phyloP scores from a whole-genome alignment of 768 basidiomycete species.

The Heimioporus sp. region DNA sequence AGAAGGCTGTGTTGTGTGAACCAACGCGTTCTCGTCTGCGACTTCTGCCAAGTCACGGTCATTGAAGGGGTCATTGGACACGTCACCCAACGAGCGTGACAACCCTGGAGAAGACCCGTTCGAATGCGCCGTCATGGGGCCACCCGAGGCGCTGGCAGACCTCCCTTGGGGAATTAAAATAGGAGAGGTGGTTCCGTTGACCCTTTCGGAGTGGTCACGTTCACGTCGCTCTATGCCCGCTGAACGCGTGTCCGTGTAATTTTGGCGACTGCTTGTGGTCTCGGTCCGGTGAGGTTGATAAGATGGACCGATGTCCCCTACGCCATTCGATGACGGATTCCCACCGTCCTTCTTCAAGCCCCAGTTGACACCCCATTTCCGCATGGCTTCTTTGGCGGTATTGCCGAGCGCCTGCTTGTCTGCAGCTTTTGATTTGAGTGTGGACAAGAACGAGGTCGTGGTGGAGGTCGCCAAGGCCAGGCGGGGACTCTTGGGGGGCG shows the following conservation, averaged over 20 bases:
- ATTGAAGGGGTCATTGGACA: slow-evolving; percentile 25
- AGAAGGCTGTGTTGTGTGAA: slow-evolving; percentile 70
- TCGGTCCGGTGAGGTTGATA: slow-evolving; percentile 36
- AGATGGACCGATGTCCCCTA: slow-evolving; percentile 40
- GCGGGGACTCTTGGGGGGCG: slow-evolving; percentile 34
- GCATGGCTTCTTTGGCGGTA: slow-evolving; percentile 84
- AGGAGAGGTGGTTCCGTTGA: slow-evolving; percentile 27
- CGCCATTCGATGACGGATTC: slow-evolving; percentile 35
- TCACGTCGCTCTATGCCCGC: slow-evolving; percentile 70
- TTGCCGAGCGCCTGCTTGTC: slow-evolving; percentile 88
- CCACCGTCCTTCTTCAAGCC: slow-evolving; percentile 55
- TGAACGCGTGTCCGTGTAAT: slow-evolving; percentile 72
- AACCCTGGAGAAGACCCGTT: slow-evolving; percentile 28
- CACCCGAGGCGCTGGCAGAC: slow-evolving; percentile 26
- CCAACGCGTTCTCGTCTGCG: slow-evolving; percentile 41
- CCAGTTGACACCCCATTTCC: slow-evolving; percentile 91
- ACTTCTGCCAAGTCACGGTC: slow-evolving; percentile 33
- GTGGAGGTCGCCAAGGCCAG: slow-evolving; percentile 40
- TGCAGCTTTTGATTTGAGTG: slow-evolving; percentile 68
- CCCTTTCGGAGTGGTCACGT: slow-evolving; percentile 33
- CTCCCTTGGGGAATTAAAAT: slow-evolving; percentile 34
- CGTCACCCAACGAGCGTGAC: slow-evolving; percentile 33
- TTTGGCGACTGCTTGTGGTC: slow-evolving; percentile 47
- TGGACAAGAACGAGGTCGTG: slow-evolving; percentile 68
- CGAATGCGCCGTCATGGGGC: slow-evolving; percentile 23